Conservation (phyloP, 2,329 filamentous ascomycete species). For the Aspergillus sclerotialis region DNA sequence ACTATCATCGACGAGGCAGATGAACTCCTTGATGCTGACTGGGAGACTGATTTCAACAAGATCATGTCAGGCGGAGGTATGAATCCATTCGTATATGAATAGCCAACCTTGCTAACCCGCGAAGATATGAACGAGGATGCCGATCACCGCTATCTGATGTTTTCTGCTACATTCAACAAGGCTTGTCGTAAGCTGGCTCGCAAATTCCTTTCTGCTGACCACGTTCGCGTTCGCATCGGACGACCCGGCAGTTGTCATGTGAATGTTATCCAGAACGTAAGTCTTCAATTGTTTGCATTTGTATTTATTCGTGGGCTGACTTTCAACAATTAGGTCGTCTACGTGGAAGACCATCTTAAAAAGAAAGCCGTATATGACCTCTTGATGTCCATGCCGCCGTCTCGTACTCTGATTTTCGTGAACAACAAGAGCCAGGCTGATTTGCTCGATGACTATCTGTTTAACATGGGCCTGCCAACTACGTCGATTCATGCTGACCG, state of each 20-base stretch:
- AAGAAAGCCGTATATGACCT: slow-evolving; percentile 64
- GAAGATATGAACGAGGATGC: slow-evolving; percentile 67
- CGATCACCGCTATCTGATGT: slow-evolving; percentile 68
- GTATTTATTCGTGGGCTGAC: not conserved
- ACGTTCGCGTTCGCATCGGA: slow-evolving; percentile 77
- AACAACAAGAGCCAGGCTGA: slow-evolving; percentile 75
- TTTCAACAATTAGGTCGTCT: slow-evolving; percentile 47
- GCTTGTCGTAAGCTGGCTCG: slow-evolving; percentile 67
- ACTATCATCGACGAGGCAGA: slow-evolving; percentile 90
- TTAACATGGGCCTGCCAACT: slow-evolving; percentile 68
- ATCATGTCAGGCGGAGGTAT: slow-evolving; percentile 77
- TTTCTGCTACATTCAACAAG: slow-evolving; percentile 91
- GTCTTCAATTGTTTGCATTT: slow-evolving; percentile 5
- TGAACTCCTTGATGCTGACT: slow-evolving; percentile 76
- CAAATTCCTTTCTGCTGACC: slow-evolving; percentile 64
- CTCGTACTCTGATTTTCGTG: slow-evolving; percentile 82
- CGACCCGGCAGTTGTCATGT: slow-evolving; percentile 74
- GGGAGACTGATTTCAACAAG: slow-evolving; percentile 66
- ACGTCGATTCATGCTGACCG: slow-evolving; percentile 85
- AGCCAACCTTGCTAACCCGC: slow-evolving; percentile 7
- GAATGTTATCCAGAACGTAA: slow-evolving; percentile 69
- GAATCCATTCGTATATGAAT: too few relatives aligned
- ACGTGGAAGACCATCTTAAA: slow-evolving; percentile 60
- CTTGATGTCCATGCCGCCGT: slow-evolving; percentile 61
- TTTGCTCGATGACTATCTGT: slow-evolving; percentile 79